These are phyloP conservation scores for Colletotrichum scovillei DNA, from an alignment of 2,329 filamentous ascomycete genomes.

Conservation along the genomic window DNA sequence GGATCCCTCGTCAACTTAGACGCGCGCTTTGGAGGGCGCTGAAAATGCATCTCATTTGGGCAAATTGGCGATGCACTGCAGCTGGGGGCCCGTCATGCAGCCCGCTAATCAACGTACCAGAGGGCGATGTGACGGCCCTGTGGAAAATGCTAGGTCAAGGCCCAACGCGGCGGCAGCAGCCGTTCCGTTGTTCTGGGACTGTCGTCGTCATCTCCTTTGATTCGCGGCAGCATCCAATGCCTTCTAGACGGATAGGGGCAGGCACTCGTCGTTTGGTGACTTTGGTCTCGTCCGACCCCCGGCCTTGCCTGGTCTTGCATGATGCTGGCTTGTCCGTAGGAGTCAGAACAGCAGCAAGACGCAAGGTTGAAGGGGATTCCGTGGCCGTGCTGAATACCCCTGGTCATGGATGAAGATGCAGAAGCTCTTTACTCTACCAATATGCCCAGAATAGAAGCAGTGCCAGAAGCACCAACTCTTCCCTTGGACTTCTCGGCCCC, in stretches of 20 bases:
- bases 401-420: slow-evolving; percentile 10
- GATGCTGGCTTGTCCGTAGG: not conserved
- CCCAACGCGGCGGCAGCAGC: slow-evolving; percentile 34
- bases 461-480: slow-evolving; percentile 8
- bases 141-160: slow-evolving; percentile 3
- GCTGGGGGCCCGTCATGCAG: slow-evolving; percentile 24
- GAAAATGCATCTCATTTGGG: slow-evolving; percentile 6
- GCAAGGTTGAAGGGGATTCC: not conserved
- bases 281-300: slow-evolving; percentile 2
- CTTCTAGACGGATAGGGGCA: slow-evolving; percentile 28
- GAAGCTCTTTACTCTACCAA: not conserved
- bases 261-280: not conserved
- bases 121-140: slow-evolving; percentile 29
- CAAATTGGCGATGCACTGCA: slow-evolving; percentile 21
- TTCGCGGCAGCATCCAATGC: slow-evolving; percentile 16
- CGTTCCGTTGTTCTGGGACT: slow-evolving; percentile 30
- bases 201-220: slow-evolving; percentile 22
- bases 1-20: slow-evolving; percentile 27
- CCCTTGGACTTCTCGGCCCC: slow-evolving; percentile 12
- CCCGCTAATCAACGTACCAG: slow-evolving; percentile 22
- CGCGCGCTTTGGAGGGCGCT: slow-evolving; percentile 30
- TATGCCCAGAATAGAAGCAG: slow-evolving; percentile 30
- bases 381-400: not conserved
- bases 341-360: not conserved
- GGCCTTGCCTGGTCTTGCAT: slow-evolving; percentile 5